Evolutionary conservation across 2,329 filamentous ascomycete species (phyloP).

Genomic region (Meredithiella fracta): DNA sequence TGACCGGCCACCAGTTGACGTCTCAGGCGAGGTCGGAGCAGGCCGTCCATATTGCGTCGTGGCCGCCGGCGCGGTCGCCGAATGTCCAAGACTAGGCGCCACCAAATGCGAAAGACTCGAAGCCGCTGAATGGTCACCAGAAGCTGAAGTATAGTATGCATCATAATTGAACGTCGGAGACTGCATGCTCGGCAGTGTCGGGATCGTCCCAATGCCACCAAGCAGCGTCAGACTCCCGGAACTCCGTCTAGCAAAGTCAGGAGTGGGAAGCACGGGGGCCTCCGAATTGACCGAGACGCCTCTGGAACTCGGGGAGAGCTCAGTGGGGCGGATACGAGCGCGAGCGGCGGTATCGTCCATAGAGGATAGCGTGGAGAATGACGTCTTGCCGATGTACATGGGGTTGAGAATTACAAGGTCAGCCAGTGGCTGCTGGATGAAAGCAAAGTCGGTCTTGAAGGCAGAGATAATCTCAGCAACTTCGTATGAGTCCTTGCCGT

Average conservation of each 20-base stretch:
- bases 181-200: constrained; percentile 30
- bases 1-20: constrained; percentile 27
- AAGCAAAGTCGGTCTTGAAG: constrained; percentile 65
- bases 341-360: constrained; percentile 30
- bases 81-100: constrained; percentile 4
- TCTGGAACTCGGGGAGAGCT: constrained; percentile 36
- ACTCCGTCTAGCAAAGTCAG: constrained; percentile 47
- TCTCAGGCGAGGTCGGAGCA: constrained; percentile 4
- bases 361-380: constrained; percentile 41
- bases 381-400: constrained; percentile 41
- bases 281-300: constrained; percentile 48
- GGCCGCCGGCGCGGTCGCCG: constrained; percentile 6
- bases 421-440: constrained; percentile 54
- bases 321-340: constrained; percentile 32
- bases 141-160: constrained; percentile 30
- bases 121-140: constrained; percentile 15
- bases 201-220: constrained; percentile 23
- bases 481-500: constrained; percentile 44
- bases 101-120: constrained; percentile 5
- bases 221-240: constrained; percentile 52
- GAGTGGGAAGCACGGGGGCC: constrained; percentile 43
- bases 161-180: constrained; percentile 29
- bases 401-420: constrained; percentile 67
- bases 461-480: constrained; percentile 56
- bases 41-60: constrained; percentile 1